A percentile compares a stretch with the other conserved stretches of the same genome.
Conservation (phyloP, 2,329 filamentous ascomycete genomes). For the Colletotrichum zoysiae region DNA sequence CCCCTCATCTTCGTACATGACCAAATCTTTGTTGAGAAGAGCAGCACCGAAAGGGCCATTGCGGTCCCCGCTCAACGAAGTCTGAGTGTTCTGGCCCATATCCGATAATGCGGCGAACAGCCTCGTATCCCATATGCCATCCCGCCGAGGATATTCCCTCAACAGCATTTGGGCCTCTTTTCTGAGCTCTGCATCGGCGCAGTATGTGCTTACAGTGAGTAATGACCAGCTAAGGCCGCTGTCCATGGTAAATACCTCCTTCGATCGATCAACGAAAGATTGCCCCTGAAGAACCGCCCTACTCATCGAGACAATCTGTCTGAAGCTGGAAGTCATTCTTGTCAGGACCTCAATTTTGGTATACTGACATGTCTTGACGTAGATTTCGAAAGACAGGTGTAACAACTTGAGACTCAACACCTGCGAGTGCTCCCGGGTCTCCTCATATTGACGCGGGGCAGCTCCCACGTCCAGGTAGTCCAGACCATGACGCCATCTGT, state of each 20-base stretch:
- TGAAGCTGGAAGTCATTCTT: no score
- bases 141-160: no score
- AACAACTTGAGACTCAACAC: slow-evolving; percentile 10
- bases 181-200: no score
- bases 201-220: no score
- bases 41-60: neutral
- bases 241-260: no score
- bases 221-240: no score
- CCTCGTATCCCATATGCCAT: slow-evolving; percentile 41
- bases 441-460: neutral
- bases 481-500: slow-evolving; percentile 5
- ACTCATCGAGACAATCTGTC: no score
- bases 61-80: neutral
- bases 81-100: neutral
- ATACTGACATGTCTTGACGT: neutral
- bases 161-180: no score
- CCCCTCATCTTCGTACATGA: neutral
- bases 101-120: slow-evolving; percentile 48
- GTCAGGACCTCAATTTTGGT: no score
- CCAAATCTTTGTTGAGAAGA: slow-evolving; percentile 12
- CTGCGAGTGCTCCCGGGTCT: neutral
- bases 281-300: no score
- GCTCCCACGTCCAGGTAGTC: neutral
- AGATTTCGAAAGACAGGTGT: slow-evolving; percentile 21
- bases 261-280: no score